Base-by-base conservation (phyloP, 2,329 filamentous ascomycete genomes). In the Ophiostoma ips region DNA sequence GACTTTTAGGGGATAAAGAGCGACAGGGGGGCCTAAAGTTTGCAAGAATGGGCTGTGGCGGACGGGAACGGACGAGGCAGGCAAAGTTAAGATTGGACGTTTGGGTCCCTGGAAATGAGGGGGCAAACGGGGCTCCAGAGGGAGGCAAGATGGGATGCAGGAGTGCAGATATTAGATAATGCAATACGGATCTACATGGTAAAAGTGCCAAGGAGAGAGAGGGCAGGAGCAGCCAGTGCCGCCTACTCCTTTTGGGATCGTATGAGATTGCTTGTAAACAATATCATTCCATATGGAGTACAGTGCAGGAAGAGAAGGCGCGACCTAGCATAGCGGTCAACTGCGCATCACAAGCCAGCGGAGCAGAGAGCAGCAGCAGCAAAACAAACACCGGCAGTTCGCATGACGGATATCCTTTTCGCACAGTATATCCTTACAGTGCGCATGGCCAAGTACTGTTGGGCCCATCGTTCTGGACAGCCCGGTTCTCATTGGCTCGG, bases 401-500 rank as follows among this genome's bases (percentile, higher is more conserved):
- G n/a, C n/a, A n/a, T 28, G 8, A 28, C 24, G 24, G 24, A 28
- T 28, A 28, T n/a, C n/a, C 24, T 28, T 12, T 15, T 4, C 10
- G 12, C 7, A 43, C 49, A 24, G 45, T 48, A 31, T 21, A 40
- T 49, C 19, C n/a, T 11, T 34, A 52, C 50, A 24, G 50, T 41
- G 18, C 7, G 11, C n/a, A n/a, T n/a, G n/a, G n/a, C n/a, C n/a
- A n/a, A n/a, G n/a, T 28, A 28, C 24, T 28, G 24, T 28, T 18
- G 10, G 18, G 11, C 41, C 35, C 28, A 21, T 21, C n/a, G 24
- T 28, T 28, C 8, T 28, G 24, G 9, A 44, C 18, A 10, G 1
- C 6, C 24, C 9, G 2, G 11, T 0, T 18, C 1, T 55, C 47
- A 57, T 55, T 56, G 54, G 55, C 28, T 34, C 57, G 57, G 57